Base-by-base conservation (phyloP, 441 rosid genomes). In the Adansonia gregorii region DNA sequence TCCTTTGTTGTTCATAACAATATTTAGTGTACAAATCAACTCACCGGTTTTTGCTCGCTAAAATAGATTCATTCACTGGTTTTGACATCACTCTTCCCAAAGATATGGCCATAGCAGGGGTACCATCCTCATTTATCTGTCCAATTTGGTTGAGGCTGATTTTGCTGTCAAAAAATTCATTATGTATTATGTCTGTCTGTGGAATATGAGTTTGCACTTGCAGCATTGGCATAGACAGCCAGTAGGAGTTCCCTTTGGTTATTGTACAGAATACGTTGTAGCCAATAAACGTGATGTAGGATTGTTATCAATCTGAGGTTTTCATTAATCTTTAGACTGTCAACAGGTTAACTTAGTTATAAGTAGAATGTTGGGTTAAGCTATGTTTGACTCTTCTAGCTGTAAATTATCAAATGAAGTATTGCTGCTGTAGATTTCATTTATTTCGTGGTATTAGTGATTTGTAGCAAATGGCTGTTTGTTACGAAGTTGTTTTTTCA, bases 401-500 rank as follows among this genome's bases (percentile, higher is more conserved):
- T 60, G 41, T 4, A 60, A 60, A 60, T 60, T 12, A 24, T 35
- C 35, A 4, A 1, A 10, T 60, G 39, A 60, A 60, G n/a, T 60
- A 24, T 60, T 24, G 41, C 39, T 60, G 59, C n/a, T 19, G 22
- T 58, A 24, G 20, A 19, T 58, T 58, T 58, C 41, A 35, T 35
- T 35, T 35, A 35, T 35, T 35, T 35, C 31, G 19, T 58, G 65
- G 39, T 60, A 60, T 24, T 60, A 35, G 11, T 60, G 65, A 60
- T 60, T 51, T 60, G 65, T 60, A 6, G 39, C 8, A 60, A 35
- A 24, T 24, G 15, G 14, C 35, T 60, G 14, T 54, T 69, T 49
- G 72, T 20, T 68, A 12, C 0, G 2, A 65, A 65, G 69, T 7
- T 65, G 66, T 41, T 66, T 66, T 67, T 60, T 67, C 27, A 67